Evolutionary conservation across 371 early-diverging fungal genomes (phyloP), one percentile per base, ranked within the genome.

Genomic region (Smittium culicis): DNA sequence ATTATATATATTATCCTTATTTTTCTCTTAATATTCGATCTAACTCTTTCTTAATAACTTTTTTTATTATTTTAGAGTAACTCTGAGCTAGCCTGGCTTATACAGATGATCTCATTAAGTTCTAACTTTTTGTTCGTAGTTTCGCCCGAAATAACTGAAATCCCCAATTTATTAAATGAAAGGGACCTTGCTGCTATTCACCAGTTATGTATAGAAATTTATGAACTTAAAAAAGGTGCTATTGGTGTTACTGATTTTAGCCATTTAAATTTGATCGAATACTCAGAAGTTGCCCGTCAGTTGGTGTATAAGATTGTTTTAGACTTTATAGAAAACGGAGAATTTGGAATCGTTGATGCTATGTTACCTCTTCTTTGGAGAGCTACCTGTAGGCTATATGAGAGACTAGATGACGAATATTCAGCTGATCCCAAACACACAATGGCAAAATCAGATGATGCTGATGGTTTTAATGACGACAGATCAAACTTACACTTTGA

Each of bases 271-370:
- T 59, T 59, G 60, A 32, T 59, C 16, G 60, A 59, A 59, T 29
- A 32, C 16, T 29, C 30, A 11, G 60, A 59, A 32, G 32, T 59
- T 5, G 60, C 32, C 16, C 28, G 60, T 16, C 60, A 59, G 25
- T 29, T 59, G 60, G 30, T 59, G 5, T 59, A 59, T 32, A 59
- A 59, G 60, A 59, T 59, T 27, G 60, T 59, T 16, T n/a, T 59
- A 11, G 60, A 59, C n/a, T 32, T 27, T 16, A 29, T 59, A 11
- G 60, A 32, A 14, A 59, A 32, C 32, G 60, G 60, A 5, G 60
- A 59, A 16, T 29, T 27, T 32, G 60, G 32, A 29, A 59, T 32
- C n/a, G 60, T 59, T 14, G 60, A 32, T 27, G 28, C 32, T 59
- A 29, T 27, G 60, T 32, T 59, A 32, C 60, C 60, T 11, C 16